phyloP scores from a whole-genome alignment of 495 filamentous ascomycete genomes.

The Aspergillus biplanus region DNA sequence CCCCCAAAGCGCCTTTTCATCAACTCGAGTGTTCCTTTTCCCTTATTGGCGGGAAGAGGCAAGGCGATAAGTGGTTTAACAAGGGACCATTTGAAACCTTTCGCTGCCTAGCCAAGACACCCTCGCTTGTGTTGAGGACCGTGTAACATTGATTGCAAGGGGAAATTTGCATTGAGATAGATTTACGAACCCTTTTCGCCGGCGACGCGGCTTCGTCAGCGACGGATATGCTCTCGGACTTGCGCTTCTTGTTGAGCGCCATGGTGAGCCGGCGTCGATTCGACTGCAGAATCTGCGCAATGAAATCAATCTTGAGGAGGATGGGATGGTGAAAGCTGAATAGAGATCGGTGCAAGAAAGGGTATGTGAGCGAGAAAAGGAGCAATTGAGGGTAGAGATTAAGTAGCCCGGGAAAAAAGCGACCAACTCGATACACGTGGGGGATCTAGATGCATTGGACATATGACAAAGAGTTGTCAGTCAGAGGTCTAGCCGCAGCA shows the following conservation, averaged over 20 bases:
- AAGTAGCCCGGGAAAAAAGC: not conserved
- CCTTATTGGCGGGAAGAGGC: not conserved
- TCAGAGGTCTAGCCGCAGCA: conserved; percentile 1
- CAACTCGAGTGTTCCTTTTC: not conserved
- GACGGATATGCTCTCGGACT: conserved; percentile 28
- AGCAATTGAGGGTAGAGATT: not conserved
- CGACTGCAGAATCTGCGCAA: conserved; percentile 6
- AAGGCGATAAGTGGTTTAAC: not conserved
- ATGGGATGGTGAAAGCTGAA: conserved; percentile 6
- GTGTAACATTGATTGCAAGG: not conserved
- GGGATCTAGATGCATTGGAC: not conserved
- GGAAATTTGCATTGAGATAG: not conserved
- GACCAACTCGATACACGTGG: not conserved
- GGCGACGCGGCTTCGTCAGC: conserved; percentile 27
- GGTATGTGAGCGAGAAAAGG: conserved; percentile 14
- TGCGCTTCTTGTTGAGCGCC: conserved; percentile 35
- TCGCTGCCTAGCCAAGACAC: not conserved
- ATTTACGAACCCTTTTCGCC: conserved; percentile 29
- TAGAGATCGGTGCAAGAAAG: conserved; percentile 9
- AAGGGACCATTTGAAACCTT: not conserved
- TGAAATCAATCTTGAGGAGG: conserved; percentile 4
- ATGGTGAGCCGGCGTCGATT: conserved; percentile 16
- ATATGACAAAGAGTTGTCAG: not conserved
- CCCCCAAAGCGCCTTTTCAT: too few species aligned
- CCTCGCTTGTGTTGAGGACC: not conserved